Evolutionary conservation across 2,329 filamentous ascomycete genomes (phyloP).

Genomic region (Cladophialophora psammophila): DNA sequence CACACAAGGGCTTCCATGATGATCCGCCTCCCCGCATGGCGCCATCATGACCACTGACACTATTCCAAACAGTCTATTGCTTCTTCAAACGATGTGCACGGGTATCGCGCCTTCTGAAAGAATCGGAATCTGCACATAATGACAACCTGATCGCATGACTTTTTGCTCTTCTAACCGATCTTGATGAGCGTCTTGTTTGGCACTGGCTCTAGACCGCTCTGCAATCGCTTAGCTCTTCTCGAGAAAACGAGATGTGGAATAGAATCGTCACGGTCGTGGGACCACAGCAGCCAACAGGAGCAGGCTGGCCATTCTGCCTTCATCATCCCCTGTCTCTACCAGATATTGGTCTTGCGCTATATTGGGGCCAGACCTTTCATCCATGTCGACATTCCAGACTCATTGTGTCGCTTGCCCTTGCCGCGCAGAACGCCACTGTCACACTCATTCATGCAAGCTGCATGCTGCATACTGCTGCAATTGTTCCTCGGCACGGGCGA

Average conservation of each 20-base stretch:
- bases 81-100: neutral
- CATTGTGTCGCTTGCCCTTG: neutral
- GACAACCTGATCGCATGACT: neutral
- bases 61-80: neutral
- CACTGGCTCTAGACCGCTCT: neutral
- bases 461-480: neutral
- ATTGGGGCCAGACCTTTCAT: slow-evolving; percentile 3
- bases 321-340: neutral
- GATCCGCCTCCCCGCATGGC: neutral
- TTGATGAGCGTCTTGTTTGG: neutral
- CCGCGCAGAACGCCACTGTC: slow-evolving; percentile 13
- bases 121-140: neutral
- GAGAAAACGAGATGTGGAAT: too few species aligned
- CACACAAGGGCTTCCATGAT: neutral
- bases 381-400: slow-evolving; percentile 3
- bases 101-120: neutral
- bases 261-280: neutral
- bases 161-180: neutral
- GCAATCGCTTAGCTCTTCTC: neutral
- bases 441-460: slow-evolving; percentile 5
- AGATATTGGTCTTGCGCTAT: neutral
- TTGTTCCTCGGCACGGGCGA: slow-evolving; percentile 3
- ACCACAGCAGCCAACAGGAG: neutral
- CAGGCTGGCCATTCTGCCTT: neutral
- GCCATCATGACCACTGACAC: neutral